These are phyloP conservation scores for Eimeria maxima DNA, from an alignment of 169 alveolate genomes.

Conservation along the genomic window DNA sequence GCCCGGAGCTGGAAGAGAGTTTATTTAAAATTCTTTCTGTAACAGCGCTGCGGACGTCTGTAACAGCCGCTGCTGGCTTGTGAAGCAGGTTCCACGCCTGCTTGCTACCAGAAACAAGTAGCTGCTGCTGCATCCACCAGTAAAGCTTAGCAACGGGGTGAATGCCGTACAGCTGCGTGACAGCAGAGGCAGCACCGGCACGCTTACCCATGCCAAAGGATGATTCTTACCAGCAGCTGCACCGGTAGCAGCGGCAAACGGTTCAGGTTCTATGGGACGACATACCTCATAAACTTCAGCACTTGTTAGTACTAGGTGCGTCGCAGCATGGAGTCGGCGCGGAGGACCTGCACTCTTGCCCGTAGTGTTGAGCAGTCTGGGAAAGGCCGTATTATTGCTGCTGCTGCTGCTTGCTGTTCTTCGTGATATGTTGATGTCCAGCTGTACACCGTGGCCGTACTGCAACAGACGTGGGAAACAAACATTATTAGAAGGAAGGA, in stretches of 20 bases:
- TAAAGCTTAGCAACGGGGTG: constrained; percentile 45
- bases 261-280: neutral
- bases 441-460: constrained; percentile 27
- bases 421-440: constrained; percentile 31
- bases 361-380: neutral
- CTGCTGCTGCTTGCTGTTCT: neutral
- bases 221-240: neutral
- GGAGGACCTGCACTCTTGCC: neutral
- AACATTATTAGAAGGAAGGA: neutral
- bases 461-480: neutral
- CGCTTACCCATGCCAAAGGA: neutral
- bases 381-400: neutral
- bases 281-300: constrained; percentile 25
- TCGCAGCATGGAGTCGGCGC: neutral
- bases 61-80: neutral
- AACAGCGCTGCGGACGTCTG: neutral
- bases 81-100: neutral
- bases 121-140: constrained; percentile 60
- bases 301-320: constrained; percentile 1
- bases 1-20: neutral
- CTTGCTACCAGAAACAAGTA: neutral
- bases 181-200: neutral
- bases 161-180: constrained; percentile 47
- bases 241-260: neutral
- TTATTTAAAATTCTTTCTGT: neutral